Evolutionary conservation across 495 filamentous ascomycete genomes (phyloP).

Genomic region (Penicillium salamii): DNA sequence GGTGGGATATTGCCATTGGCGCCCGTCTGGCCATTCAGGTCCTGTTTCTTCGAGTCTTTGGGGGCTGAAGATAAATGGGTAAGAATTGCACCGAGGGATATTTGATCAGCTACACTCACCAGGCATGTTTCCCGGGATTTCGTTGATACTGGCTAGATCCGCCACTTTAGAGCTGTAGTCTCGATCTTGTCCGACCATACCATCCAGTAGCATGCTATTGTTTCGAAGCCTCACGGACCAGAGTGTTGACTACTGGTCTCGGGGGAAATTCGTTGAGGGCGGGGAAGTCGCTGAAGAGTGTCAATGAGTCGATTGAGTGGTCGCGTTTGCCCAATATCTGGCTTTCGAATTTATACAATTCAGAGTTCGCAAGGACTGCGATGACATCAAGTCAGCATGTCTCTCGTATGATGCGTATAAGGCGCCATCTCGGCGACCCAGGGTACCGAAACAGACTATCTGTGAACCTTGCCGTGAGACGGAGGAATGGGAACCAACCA

Average conservation of each 20-base stretch:
- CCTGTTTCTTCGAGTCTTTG: constrained; percentile 35
- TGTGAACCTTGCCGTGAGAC: constrained; percentile 16
- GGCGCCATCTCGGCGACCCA: constrained; percentile 14
- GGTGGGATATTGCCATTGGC: constrained; percentile 50
- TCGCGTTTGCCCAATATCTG: constrained; percentile 4
- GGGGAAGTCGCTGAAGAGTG: background rate
- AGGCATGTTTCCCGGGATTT: constrained; percentile 41
- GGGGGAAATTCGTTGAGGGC: background rate
- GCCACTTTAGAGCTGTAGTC: constrained; percentile 36
- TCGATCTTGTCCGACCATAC: constrained; percentile 40
- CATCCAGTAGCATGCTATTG: constrained; percentile 37
- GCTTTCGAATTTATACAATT: constrained; percentile 10
- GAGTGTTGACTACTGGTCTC: constrained; percentile 9
- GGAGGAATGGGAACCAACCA: constrained; percentile 25
- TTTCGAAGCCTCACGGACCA: constrained; percentile 8
- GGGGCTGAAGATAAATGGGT: constrained; percentile 18
- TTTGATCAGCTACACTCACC: constrained; percentile 32
- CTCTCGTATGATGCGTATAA: constrained; percentile 17
- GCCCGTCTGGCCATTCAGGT: constrained; percentile 31
- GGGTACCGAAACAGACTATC: constrained; percentile 22
- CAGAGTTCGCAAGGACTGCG: constrained; percentile 20
- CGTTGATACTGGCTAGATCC: constrained; percentile 47
- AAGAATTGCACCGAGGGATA: constrained; percentile 15
- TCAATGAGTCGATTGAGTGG: constrained; percentile 3
- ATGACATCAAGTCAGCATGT: constrained; percentile 34